Conservation (phyloP, 2,329 filamentous ascomycete species). For the Verticillium nubilum region DNA sequence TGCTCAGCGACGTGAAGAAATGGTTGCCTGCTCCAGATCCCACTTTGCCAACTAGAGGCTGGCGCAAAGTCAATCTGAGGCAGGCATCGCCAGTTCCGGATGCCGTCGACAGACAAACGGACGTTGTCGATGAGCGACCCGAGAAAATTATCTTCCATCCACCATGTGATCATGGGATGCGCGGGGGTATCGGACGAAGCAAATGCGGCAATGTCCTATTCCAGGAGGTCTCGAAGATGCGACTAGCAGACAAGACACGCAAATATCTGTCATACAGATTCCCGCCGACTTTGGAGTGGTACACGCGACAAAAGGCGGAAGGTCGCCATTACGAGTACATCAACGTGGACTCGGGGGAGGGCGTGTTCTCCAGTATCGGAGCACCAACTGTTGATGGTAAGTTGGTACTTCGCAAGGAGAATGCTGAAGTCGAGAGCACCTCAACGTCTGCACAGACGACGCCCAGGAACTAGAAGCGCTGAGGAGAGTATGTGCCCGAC, state of each 20-base stretch:
- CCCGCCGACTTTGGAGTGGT: slow-evolving; percentile 46
- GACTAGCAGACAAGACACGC: slow-evolving; percentile 11
- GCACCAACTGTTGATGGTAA: background rate
- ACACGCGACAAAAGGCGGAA: slow-evolving; percentile 36
- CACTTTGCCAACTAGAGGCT: slow-evolving; percentile 28
- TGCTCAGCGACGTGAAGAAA: slow-evolving; percentile 24
- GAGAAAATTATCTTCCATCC: slow-evolving; percentile 41
- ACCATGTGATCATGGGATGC: slow-evolving; percentile 24
- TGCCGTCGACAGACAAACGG: slow-evolving; percentile 5
- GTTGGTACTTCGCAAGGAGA: background rate
- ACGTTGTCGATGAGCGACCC: slow-evolving; percentile 15
- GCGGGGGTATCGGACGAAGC: slow-evolving; percentile 13
- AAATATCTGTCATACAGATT: slow-evolving; percentile 33
- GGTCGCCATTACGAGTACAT: slow-evolving; percentile 46
- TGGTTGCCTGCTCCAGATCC: slow-evolving; percentile 28
- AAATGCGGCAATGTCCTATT: slow-evolving; percentile 39
- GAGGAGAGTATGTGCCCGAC: background rate
- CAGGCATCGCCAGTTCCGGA: slow-evolving; percentile 12
- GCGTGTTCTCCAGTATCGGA: slow-evolving; percentile 23
- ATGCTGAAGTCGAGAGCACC: background rate
- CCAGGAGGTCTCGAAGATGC: slow-evolving; percentile 24
- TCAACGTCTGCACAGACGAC: background rate
- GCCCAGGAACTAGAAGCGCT: background rate
- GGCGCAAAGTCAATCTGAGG: slow-evolving; percentile 25
- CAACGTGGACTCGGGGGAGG: slow-evolving; percentile 35